Evolutionary conservation across 345 rosid genomes (phyloP), one percentile per base, ranked within the genome.

Genomic region (Pelargonium nanum): DNA sequence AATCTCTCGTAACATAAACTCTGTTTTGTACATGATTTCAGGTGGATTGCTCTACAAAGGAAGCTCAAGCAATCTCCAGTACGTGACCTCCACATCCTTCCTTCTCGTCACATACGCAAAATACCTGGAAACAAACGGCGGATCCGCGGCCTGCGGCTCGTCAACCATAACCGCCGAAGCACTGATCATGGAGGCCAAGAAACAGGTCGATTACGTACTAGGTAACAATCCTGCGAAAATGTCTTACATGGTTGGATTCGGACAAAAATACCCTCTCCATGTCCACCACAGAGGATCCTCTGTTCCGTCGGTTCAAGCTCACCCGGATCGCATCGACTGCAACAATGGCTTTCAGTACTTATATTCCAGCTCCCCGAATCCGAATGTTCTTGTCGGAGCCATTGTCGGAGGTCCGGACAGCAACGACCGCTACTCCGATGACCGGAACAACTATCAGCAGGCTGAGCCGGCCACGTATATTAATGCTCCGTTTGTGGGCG

Each of bases 241-340:
- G 79, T 87, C 93, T 1, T 92, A 89, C 77, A 89, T 89, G 97
- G 97, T 89, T 16, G 98, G 94, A 19, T 92, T 86, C 24, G 94
- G 97, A 24, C 24, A 64, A 16, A 84, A n/a, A 74, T 93, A 71
- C 68, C 96, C 97, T 9, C 84, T 68, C 28, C 87, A 74, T 53
- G 78, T 89, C 23, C 99, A 93, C 74, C 99, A 89, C 73, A 80
- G 99, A 61, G 99, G 94, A 0, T 82, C 97, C 26, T 93, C 99
- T 5, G 26, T 83, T 53, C 95, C 96, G 25, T 89, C 96, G 2
- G 58, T 78, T 26, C 70, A 55, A 3, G 57, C 74, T 17, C 93
- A 86, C 51, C 89, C 89, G 0, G 55, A 57, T 34, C 76, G 51
- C 45, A 80, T 86, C 63, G 58, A 73, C 21, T 86, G 93, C 72